These are phyloP conservation scores for Penicillium sp. DNA, from an alignment of 2,329 filamentous ascomycete species.

Conservation along the genomic window DNA sequence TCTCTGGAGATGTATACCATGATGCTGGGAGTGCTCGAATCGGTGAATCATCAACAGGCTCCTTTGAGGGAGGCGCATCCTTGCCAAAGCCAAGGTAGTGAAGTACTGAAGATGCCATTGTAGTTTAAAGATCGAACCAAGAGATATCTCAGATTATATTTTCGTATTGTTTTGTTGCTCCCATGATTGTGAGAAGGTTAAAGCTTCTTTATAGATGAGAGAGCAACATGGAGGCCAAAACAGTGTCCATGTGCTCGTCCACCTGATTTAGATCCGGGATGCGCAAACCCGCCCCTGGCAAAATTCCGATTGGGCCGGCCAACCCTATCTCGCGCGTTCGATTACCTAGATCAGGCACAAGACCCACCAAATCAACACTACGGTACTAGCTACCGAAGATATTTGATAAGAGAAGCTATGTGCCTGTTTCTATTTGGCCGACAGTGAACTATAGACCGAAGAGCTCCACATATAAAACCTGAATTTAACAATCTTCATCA, in stretches of 20 bases:
- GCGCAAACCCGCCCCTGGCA: slow-evolving; percentile 1
- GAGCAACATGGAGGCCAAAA: not conserved
- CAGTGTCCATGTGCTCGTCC: not conserved
- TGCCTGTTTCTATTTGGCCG: not conserved
- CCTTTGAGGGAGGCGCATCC: slow-evolving; percentile 12
- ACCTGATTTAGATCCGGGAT: not conserved
- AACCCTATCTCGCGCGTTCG: slow-evolving; percentile 2
- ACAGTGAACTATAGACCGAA: not conserved
- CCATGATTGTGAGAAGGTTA: not conserved
- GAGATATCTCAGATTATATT: not conserved
- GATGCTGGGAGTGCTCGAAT: slow-evolving; percentile 26
- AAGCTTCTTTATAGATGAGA: not conserved
- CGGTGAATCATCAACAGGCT: slow-evolving; percentile 11
- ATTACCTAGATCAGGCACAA: not conserved
- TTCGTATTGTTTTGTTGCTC: not conserved
- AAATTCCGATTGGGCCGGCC: not conserved
- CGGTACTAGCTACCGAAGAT: not conserved
- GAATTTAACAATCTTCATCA: not conserved
- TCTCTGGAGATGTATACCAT: slow-evolving; percentile 29
- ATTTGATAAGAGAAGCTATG: not conserved
- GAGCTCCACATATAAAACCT: not conserved
- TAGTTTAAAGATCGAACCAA: not conserved
- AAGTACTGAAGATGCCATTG: slow-evolving; percentile 24
- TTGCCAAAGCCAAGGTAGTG: slow-evolving; percentile 27
- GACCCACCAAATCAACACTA: slow-evolving; percentile 2